These are phyloP conservation scores for Globisporangium okanoganense DNA, from an alignment of 352 stramenopile genomes.

Conservation along the genomic window DNA sequence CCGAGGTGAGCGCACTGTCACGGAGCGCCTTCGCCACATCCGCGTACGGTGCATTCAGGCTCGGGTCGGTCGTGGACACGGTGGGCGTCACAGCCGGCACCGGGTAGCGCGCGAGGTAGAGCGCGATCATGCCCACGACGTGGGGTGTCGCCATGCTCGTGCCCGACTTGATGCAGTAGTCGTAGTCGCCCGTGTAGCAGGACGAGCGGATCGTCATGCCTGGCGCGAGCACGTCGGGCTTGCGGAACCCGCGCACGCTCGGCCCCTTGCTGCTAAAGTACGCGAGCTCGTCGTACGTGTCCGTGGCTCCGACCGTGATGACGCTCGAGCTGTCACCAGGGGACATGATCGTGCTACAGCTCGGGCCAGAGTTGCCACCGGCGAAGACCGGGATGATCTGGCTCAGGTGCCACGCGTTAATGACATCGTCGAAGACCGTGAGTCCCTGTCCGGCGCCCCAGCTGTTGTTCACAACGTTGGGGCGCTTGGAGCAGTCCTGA, in stretches of 20 bases:
- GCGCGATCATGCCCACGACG: slow-evolving; percentile 46
- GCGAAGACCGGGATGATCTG: slow-evolving; percentile 62
- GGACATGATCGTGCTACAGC: slow-evolving; percentile 43
- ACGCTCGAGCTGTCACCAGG: slow-evolving; percentile 53
- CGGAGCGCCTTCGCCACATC: slow-evolving; percentile 6
- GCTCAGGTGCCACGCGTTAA: slow-evolving; percentile 37
- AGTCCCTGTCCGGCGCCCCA: slow-evolving; percentile 53
- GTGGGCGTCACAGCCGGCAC: slow-evolving; percentile 8
- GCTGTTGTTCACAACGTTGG: slow-evolving; percentile 64
- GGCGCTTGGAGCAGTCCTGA: slow-evolving; percentile 45
- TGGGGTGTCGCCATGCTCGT: slow-evolving; percentile 69
- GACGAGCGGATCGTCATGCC: slow-evolving; percentile 42
- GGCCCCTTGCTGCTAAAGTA: slow-evolving; percentile 56
- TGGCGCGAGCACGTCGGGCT: slow-evolving; percentile 53
- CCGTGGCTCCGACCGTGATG: slow-evolving; percentile 58
- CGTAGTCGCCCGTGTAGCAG: slow-evolving; percentile 39
- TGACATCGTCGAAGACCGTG: slow-evolving; percentile 36
- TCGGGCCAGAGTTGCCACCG: slow-evolving; percentile 47
- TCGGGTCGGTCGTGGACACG: slow-evolving; percentile 21
- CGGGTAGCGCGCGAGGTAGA: slow-evolving; percentile 44
- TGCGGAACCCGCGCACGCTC: slow-evolving; percentile 33
- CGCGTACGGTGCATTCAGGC: slow-evolving; percentile 7
- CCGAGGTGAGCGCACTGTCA: slow-evolving; percentile 8
- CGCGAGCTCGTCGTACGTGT: slow-evolving; percentile 37
- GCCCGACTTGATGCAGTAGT: slow-evolving; percentile 56